phyloP scores from a whole-genome alignment of 2,329 filamentous ascomycete species.

The Fusarium bulbicola region DNA sequence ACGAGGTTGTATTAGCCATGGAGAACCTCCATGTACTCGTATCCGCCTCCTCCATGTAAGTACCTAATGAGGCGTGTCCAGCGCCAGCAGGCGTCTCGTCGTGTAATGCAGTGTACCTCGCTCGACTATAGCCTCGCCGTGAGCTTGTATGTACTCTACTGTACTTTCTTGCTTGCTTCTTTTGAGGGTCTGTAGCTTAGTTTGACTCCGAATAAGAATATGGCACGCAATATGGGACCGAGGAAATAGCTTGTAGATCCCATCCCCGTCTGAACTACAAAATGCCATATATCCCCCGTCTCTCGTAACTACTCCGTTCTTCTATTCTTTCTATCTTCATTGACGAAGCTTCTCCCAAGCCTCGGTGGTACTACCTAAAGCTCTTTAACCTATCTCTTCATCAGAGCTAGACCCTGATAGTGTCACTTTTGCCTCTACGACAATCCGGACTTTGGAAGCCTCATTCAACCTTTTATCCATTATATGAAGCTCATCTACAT shows the following conservation, averaged over 20 bases:
- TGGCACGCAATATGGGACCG: constrained; percentile 25
- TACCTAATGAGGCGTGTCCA: constrained; percentile 15
- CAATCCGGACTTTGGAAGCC: background rate
- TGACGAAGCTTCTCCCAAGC: constrained; percentile 18
- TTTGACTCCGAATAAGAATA: constrained; percentile 20
- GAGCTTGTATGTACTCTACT: background rate
- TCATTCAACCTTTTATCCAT: background rate
- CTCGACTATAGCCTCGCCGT: constrained; percentile 30
- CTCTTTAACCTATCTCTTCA: background rate
- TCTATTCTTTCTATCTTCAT: constrained; percentile 28
- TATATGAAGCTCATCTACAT: background rate
- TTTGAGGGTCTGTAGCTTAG: constrained; percentile 31
- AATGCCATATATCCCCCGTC: constrained; percentile 38
- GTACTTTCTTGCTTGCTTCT: constrained; percentile 14
- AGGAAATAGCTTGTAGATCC: constrained; percentile 35
- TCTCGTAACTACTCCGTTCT: constrained; percentile 21
- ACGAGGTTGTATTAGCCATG: constrained; percentile 37
- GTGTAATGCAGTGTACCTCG: constrained; percentile 34
- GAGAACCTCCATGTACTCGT: constrained; percentile 24
- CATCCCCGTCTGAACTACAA: constrained; percentile 39
- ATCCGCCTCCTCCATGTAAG: constrained; percentile 30
- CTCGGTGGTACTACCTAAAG: constrained; percentile 12
- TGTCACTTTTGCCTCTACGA: constrained; percentile 8
- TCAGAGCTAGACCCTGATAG: constrained; percentile 1
- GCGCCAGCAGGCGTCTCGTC: constrained; percentile 18